These are phyloP conservation scores for Alternaria triticimaculans DNA, from an alignment of 2,329 filamentous ascomycete species.

Conservation along the genomic window DNA sequence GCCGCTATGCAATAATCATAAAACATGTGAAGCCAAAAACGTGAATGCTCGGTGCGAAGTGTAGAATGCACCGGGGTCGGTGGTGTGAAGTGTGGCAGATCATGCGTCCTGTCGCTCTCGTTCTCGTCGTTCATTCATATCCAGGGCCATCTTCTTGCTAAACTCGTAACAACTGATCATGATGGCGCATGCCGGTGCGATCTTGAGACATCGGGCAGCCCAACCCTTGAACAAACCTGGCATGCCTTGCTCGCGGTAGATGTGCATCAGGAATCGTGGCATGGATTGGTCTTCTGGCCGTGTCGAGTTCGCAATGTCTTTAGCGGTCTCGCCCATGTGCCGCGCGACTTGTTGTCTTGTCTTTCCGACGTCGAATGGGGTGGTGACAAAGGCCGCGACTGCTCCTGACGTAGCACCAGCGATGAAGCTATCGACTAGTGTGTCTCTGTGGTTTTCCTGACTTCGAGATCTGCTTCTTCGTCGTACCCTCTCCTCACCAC, in stretches of 20 bases:
- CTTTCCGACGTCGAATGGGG: slow-evolving; percentile 97
- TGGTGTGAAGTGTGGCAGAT: neutral
- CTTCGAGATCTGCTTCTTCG: slow-evolving; percentile 61
- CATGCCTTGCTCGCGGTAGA: slow-evolving; percentile 83
- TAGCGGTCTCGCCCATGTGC: slow-evolving; percentile 57
- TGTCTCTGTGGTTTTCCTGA: slow-evolving; percentile 73
- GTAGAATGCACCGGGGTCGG: neutral
- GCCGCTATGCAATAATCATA: slow-evolving; percentile 14
- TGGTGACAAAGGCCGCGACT: slow-evolving; percentile 85
- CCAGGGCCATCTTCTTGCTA: slow-evolving; percentile 84
- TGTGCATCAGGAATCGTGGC: slow-evolving; percentile 84
- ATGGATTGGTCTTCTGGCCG: slow-evolving; percentile 78
- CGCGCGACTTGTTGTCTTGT: slow-evolving; percentile 87
- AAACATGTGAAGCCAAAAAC: neutral
- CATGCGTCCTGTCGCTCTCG: slow-evolving; percentile 25
- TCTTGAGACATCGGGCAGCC: slow-evolving; percentile 89
- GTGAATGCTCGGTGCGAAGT: neutral
- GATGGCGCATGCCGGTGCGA: slow-evolving; percentile 95
- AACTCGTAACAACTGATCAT: slow-evolving; percentile 99
- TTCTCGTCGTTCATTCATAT: slow-evolving; percentile 68
- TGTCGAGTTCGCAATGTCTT: slow-evolving; percentile 49
- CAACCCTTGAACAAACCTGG: slow-evolving; percentile 87
- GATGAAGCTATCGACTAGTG: slow-evolving; percentile 87
- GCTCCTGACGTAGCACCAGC: slow-evolving; percentile 85
- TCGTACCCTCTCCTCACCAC: slow-evolving; percentile 38